Percentiles rank a stretch among this genome's conserved stretches.
Conservation (phyloP, 768 basidiomycete genomes). For the Boletales sp. region DNA sequence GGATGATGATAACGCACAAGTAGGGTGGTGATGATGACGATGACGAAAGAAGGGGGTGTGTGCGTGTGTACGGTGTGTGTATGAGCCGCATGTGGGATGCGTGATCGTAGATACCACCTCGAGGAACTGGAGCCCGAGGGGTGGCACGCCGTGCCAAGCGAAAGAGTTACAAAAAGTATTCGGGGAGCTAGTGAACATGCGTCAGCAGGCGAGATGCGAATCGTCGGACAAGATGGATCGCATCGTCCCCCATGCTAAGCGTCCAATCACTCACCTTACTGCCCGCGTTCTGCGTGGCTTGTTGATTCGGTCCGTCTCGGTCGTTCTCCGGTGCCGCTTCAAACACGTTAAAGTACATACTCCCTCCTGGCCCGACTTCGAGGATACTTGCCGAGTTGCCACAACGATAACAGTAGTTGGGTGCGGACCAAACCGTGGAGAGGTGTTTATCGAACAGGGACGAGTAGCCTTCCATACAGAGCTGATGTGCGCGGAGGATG, state of each 20-base stretch:
- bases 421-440: conserved; percentile 97
- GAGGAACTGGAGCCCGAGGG: neutral
- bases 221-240: neutral
- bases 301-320: conserved; percentile 80
- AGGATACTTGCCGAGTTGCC: conserved; percentile 96
- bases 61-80: neutral
- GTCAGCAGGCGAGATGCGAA: neutral
- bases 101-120: conserved; percentile 10
- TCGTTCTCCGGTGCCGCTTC: conserved; percentile 99
- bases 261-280: conserved; percentile 55
- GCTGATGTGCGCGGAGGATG: conserved; percentile 95
- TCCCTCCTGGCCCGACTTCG: conserved; percentile 87
- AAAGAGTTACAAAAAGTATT: conserved; percentile 62
- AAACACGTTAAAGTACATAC: conserved; percentile 95
- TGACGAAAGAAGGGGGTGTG: neutral
- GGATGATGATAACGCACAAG: neutral
- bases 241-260: neutral
- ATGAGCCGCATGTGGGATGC: neutral
- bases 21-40: conserved; percentile 1
- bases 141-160: neutral
- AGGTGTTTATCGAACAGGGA: conserved; percentile 95
- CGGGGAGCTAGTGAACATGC: conserved; percentile 54
- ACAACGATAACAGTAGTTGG: conserved; percentile 98
- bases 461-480: conserved; percentile 99
- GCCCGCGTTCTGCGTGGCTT: conserved; percentile 64